phyloP scores from a whole-genome alignment of 495 filamentous ascomycete genomes.

The Penicillium bovifimosum region DNA sequence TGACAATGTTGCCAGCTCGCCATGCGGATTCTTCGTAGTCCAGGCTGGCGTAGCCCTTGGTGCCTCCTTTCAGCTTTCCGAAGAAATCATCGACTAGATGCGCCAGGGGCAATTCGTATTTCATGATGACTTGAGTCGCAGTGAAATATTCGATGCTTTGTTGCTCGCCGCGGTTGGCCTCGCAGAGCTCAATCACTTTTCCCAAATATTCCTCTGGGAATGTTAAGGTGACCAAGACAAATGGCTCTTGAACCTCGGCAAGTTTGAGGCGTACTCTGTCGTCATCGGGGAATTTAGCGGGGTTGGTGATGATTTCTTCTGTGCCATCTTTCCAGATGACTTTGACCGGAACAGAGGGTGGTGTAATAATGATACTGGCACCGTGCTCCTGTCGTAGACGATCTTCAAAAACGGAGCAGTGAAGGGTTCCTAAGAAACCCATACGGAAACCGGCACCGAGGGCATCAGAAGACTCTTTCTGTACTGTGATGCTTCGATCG shows the following conservation, averaged over 20 bases:
- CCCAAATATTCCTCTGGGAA: conserved; percentile 91
- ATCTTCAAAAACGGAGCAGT: conserved; percentile 98
- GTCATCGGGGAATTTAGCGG: conserved; percentile 75
- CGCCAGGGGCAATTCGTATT: conserved; percentile 81
- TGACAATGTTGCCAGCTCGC: conserved; percentile 72
- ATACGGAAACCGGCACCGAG: conserved; percentile 90
- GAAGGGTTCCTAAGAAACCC: conserved; percentile 91
- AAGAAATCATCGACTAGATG: conserved; percentile 96
- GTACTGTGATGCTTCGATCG: conserved; percentile 86
- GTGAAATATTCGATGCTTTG: conserved; percentile 85
- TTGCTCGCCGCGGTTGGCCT: conserved; percentile 81
- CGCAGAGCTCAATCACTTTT: conserved; percentile 91
- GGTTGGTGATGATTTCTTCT: conserved; percentile 73
- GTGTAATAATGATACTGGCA: conserved; percentile 92
- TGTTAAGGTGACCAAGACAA: conserved; percentile 79
- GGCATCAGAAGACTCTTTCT: conserved; percentile 90
- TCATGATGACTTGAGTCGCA: conserved; percentile 89
- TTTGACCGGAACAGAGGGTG: conserved; percentile 88
- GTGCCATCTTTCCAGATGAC: conserved; percentile 69
- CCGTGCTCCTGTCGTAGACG: conserved; percentile 93
- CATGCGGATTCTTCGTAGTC: conserved; percentile 96
- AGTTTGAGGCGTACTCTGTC: conserved; percentile 56
- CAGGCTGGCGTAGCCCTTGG: conserved; percentile 75
- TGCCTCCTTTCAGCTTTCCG: conserved; percentile 88
- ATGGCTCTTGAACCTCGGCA: conserved; percentile 74